Conservation (phyloP, 257 asterid genomes). For the Schizonepeta tenuifolia region DNA sequence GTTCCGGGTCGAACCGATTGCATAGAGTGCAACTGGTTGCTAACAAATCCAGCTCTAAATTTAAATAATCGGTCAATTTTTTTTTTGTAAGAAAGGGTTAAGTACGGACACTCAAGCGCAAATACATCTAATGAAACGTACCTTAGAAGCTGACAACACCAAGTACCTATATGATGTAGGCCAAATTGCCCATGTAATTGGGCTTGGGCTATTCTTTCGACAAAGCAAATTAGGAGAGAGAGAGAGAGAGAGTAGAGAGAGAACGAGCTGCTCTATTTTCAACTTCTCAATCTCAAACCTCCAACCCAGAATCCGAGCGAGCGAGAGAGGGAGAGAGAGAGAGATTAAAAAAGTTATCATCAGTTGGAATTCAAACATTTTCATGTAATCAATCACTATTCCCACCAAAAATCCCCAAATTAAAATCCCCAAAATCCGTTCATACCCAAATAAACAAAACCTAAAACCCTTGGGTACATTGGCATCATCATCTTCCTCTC, state of each 20-base stretch:
- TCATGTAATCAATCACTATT: background rate
- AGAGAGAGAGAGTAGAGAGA: background rate
- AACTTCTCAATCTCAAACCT: background rate
- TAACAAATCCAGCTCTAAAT: no score
- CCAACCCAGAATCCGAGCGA: background rate
- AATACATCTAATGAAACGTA: no score
- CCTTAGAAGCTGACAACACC: no score
- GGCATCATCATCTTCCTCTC: constrained; percentile 5
- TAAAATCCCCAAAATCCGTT: constrained; percentile 12
- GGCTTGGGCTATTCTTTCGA: background rate
- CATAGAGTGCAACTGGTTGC: no score
- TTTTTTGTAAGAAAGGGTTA: no score
- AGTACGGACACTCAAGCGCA: no score
- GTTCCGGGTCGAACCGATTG: no score
- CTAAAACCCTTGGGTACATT: constrained; percentile 10
- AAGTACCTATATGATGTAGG: no score
- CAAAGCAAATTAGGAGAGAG: background rate
- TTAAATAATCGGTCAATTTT: no score
- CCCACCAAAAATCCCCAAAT: constrained; percentile 1
- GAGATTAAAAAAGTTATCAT: constrained; percentile 26
- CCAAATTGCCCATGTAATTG: no score
- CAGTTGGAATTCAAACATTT: constrained; percentile 19
- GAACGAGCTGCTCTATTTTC: background rate
- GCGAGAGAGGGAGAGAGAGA: no score
- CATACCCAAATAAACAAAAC: background rate